Conservation (phyloP, 2,329 filamentous ascomycete species). For the Fusarium sp. region DNA sequence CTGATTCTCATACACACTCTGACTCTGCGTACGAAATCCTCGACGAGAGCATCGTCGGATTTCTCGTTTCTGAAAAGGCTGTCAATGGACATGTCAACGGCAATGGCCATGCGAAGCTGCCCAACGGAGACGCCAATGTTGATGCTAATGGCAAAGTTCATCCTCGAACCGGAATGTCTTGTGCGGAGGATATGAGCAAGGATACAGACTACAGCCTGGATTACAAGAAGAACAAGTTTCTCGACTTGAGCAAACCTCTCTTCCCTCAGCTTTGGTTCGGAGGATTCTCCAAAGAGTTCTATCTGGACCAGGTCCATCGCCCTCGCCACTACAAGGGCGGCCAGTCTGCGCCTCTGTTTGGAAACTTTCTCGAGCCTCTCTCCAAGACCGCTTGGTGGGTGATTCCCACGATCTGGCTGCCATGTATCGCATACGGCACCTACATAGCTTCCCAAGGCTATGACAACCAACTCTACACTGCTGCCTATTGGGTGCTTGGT, state of each 20-base stretch:
- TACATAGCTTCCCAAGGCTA: constrained; percentile 74
- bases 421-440: constrained; percentile 80
- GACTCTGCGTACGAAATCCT: constrained; percentile 97
- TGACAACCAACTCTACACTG: constrained; percentile 60
- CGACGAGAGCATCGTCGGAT: constrained; percentile 87
- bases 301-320: constrained; percentile 94
- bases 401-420: constrained; percentile 86
- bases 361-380: constrained; percentile 98
- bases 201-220: constrained; percentile 84
- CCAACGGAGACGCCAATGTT: constrained; percentile 54
- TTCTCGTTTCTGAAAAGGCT: constrained; percentile 73
- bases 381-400: constrained; percentile 96
- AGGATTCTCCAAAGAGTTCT: constrained; percentile 94
- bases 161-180: constrained; percentile 87
- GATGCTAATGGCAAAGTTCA: constrained; percentile 58
- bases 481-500: constrained; percentile 76
- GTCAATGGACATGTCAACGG: constrained; percentile 46
- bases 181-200: constrained; percentile 84
- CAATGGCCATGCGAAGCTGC: constrained; percentile 42
- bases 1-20: constrained; percentile 85
- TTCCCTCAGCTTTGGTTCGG: constrained; percentile 89
- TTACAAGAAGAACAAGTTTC: constrained; percentile 92
- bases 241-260: constrained; percentile 87
- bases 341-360: constrained; percentile 91
- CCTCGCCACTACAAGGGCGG: constrained; percentile 96